Base-by-base conservation (phyloP, 2,329 filamentous ascomycete genomes). In the Trichoderma endophyticum region DNA sequence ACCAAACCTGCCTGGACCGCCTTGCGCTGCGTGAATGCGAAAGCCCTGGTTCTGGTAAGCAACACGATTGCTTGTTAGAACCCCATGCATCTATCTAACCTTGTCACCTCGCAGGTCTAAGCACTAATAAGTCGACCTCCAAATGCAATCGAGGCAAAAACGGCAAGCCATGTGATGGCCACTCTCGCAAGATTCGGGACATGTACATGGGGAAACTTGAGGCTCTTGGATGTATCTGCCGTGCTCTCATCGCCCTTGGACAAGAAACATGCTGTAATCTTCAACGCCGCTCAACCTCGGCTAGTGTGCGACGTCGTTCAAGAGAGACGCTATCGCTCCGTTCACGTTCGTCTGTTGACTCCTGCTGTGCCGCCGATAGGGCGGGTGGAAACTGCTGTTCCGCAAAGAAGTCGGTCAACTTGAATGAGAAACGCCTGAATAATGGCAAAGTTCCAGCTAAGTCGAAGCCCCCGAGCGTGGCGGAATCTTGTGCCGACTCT, bases 161-260 rank as follows among this genome's bases (percentile, higher is more conserved):
- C 57, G 79, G 75, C 67, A 78, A 80, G 59, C 75, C 82, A 34
- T 87, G 85, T 74, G 73, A 72, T 30, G 61, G 79, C 6, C 85
- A 87, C 18, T 63, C 34, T 48, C 60, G 34, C n/a, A 63, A 63
- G 60, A 48, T 63, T 28, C 43, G 12, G 43, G 54, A 70, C 4
- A 12, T 28, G 9, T 61, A 56, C 21, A 18, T 24, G 56, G 14
- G 30, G n/a, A 30, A 56, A 21, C 18, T 26, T 39, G 28, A 48
- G 12, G 83, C 85, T 5, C 77, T 89, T 1, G 86, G 86, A 4
- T 88, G 86, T 76, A 85, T 88, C 73, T 89, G 87, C 72, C 83
- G 86, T 21, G 82, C 85, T 24, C 82, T 89, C 18, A 73, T 88
- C 32, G 83, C 86, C 9, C 80, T 87, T 21, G 86, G 86, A 0